Base-by-base conservation (phyloP, 2,329 filamentous ascomycete species). In the Capronia epimyces region DNA sequence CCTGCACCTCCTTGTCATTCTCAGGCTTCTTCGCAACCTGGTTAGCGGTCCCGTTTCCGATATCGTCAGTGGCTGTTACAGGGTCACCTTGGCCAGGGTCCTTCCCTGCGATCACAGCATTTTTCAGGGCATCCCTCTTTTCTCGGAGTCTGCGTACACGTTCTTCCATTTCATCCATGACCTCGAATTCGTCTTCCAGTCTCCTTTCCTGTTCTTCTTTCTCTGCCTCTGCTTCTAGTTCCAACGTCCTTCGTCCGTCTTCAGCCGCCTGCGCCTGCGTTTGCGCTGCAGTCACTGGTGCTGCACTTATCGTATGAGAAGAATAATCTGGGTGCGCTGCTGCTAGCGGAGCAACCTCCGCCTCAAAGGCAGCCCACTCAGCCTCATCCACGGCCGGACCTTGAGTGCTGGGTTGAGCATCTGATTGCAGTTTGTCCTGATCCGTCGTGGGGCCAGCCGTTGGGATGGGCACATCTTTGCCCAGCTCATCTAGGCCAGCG, bases 301-400 rank as follows among this genome's bases (percentile, higher is more conserved):
- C 81, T 0, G 84, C 85, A 1, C 78, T 82, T 57, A 89, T 87
- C 2, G 82, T 79, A 5, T 80, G 82, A 51, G 78, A 75, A 2
- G 61, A 53, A 43, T 61, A 62, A 48, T 53, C 54, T 40, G 45
- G 59, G 18, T 61, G 56, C 37, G 68, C 55, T 49, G 66, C 67
- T 7, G 68, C 67, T 43, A 70, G 66, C 34, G 66, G 71, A 6
- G 82, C 84, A 49, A 95, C 82, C 47, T 95, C 87, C 2, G 86
- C 86, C 65, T 95, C 85, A 64, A 95, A 94, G 7, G 87, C 87
- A 1, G 87, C 85, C 86, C 87, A 93, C 68, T 93, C 87, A 47
- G 84, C 81, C 63, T 95, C 87, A 64, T 90, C 82, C 7, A 87
- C 70, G 3, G 46, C 24, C 42, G 64, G 58, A 43, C 15, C 24